Conservation (phyloP, 176 grass and related monocot species). For the Cenchrus americanus region DNA sequence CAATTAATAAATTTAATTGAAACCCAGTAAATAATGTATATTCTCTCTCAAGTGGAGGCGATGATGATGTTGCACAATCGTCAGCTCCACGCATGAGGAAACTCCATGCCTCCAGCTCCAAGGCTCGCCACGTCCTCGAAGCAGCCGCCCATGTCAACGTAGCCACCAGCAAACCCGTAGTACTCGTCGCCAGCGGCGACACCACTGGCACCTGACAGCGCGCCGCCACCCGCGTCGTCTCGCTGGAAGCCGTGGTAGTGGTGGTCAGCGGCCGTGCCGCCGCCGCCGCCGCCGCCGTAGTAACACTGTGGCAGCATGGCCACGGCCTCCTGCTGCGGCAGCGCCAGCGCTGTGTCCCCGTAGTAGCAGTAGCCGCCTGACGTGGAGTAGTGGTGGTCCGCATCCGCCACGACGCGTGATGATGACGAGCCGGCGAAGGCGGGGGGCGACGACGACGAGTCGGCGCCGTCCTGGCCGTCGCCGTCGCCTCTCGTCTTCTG, state of each 20-base stretch:
- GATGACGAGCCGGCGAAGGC: conserved; percentile 2
- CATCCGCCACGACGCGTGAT: neutral
- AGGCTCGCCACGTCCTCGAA: conserved; percentile 23
- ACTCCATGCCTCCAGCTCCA: conserved; percentile 37
- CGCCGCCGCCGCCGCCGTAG: conserved; percentile 16
- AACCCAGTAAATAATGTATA: neutral
- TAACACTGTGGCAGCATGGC: conserved; percentile 27
- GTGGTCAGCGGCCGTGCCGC: neutral
- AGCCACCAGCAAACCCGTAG: conserved; percentile 35
- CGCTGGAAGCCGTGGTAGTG: conserved; percentile 16
- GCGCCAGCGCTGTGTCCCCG: conserved; percentile 8
- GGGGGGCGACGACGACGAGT: conserved; percentile 30
- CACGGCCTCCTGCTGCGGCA: neutral
- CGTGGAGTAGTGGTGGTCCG: neutral
- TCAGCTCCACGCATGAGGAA: conserved; percentile 48
- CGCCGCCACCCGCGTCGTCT: conserved; percentile 9
- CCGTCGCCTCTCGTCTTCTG: conserved; percentile 53
- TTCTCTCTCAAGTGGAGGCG: neutral
- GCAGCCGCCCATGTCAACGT: conserved; percentile 24
- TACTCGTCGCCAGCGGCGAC: conserved; percentile 4
- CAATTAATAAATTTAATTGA: conserved; percentile 34
- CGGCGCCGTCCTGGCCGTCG: conserved; percentile 43
- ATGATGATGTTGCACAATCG: neutral
- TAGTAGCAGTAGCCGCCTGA: conserved; percentile 16
- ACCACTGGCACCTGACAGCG: neutral